A percentile compares a stretch with the other conserved stretches of the same genome.
phyloP scores from a whole-genome alignment of 2,329 filamentous ascomycete species.

The Diaporthe batatas region DNA sequence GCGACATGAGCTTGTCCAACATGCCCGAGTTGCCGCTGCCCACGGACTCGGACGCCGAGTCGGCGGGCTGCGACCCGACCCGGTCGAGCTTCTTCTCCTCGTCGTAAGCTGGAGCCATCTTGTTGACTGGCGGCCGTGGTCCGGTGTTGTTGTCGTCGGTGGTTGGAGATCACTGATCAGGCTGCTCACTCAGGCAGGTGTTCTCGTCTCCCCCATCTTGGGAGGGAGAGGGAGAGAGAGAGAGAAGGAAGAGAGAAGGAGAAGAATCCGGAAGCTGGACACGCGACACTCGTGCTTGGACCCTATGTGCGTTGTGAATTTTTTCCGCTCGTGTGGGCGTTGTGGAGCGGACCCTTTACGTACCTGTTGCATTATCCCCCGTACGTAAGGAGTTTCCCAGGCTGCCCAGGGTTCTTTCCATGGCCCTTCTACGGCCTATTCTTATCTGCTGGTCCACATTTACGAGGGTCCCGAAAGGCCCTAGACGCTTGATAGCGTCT shows the following conservation, averaged over 20 bases:
- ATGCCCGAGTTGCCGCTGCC: slow-evolving; percentile 43
- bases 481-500: slow-evolving; percentile 25
- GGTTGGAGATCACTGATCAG: not conserved
- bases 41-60: slow-evolving; percentile 22
- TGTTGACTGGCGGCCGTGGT: not conserved
- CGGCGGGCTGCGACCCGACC: slow-evolving; percentile 18
- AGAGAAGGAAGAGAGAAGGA: slow-evolving; percentile 14
- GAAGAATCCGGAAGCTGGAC: not conserved
- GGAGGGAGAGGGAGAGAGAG: slow-evolving; percentile 8
- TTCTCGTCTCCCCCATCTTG: slow-evolving; percentile 30
- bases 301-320: slow-evolving; percentile 29
- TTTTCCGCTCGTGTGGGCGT: slow-evolving; percentile 22
- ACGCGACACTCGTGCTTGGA: slow-evolving; percentile 24
- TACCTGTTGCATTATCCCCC: slow-evolving; percentile 17
- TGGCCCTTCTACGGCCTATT: not conserved
- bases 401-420: slow-evolving; percentile 28
- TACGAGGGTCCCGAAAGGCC: slow-evolving; percentile 14
- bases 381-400: slow-evolving; percentile 33
- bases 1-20: slow-evolving; percentile 53
- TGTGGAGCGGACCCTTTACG: slow-evolving; percentile 22
- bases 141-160: slow-evolving; percentile 11
- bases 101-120: slow-evolving; percentile 18
- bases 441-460: slow-evolving; percentile 27
- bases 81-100: slow-evolving; percentile 35
- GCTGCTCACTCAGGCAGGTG: slow-evolving; percentile 6